Base-by-base conservation (phyloP, 2,329 filamentous ascomycete species). In the Geosmithia flava region DNA sequence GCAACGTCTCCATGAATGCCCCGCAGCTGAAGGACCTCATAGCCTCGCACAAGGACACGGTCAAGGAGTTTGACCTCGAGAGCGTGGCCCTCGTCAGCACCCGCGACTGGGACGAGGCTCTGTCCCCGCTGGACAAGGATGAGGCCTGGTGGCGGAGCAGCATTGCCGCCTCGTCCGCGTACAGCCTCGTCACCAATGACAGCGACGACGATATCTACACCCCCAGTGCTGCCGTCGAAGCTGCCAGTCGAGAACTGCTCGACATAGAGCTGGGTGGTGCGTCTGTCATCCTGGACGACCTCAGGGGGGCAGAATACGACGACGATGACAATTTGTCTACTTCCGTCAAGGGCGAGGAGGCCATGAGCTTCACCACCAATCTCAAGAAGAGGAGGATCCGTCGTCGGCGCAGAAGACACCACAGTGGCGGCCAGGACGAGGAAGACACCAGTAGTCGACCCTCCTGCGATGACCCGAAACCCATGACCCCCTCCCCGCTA, bases 31-130 rank as follows among this genome's bases (percentile, higher is more conserved):
- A 79, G 42, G 70, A 73, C 15, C 79, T 95, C 52, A 81, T 93
- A 50, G 66, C 71, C 46, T 68, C 70, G 13, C 87, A 95, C 64
- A 75, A 78, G 29, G 68, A 70, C 48, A 83, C 80, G 1, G 77
- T 94, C 44, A 74, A 76, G 53, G 84, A 91, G 58, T 87, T 91
- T 58, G 82, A 88, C 60, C 88, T 94, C 62, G 81, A 89, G 59
- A 81, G 86, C 52, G 81, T 90, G 17, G 71, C 76, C 29, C 74
- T 95, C 42, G 73, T 80, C 46, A 74, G 77, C 51, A 70, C 70
- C 33, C 33, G 33, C 33, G 83, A 72, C 49, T 95, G 87, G 87
- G 84, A 93, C 50, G 83, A 89, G 29, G 87, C 87, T 0, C 74
- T 95, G n/a, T 78, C 80, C 40, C 84, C 85, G 2, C 68, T 94